Base-by-base conservation (phyloP, 345 rosid species). In the Clarkia xantiana region DNA sequence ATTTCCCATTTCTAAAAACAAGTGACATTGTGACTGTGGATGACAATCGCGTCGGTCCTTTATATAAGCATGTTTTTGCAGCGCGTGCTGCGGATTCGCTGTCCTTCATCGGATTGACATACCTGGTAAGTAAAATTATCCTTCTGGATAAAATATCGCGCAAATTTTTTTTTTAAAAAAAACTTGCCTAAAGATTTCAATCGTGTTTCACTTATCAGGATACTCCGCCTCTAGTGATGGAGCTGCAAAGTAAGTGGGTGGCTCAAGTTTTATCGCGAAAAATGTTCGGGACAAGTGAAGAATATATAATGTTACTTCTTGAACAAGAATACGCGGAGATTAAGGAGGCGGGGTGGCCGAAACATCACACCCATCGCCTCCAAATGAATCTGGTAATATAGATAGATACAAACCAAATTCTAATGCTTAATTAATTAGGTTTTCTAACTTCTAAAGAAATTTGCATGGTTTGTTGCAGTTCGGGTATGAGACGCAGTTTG, bases 171-270 rank as follows among this genome's bases (percentile, higher is more conserved):
- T n/a, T n/a, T n/a, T n/a, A n/a, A n/a, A n/a, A n/a, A n/a, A n/a
- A n/a, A n/a, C n/a, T n/a, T n/a, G n/a, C n/a, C n/a, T n/a, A n/a
- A n/a, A n/a, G n/a, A n/a, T n/a, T n/a, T n/a, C n/a, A n/a, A n/a
- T n/a, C n/a, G n/a, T n/a, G n/a, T 29, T 29, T 29, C 47, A n/a
- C n/a, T n/a, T n/a, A n/a, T 47, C 62, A 89, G 95, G 62, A 71
- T 62, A 19, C 46, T 42, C 94, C 94, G 1, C 86, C 83, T 55
- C 76, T 67, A 19, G 14, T 76, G 67, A 72, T 47, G 63, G 94
- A 86, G 71, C 62, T 70, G 12, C 95, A 90, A 74, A 81, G 86
- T 82, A 79, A 77, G 70, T 90, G 94, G 97, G 69, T 90, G 47
- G 86, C 95, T 0, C 79, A 86, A 55, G 70, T 60, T 61, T 66